Evolutionary conservation across 768 basidiomycete species (phyloP).

Genomic region (Lyophyllum semitale): DNA sequence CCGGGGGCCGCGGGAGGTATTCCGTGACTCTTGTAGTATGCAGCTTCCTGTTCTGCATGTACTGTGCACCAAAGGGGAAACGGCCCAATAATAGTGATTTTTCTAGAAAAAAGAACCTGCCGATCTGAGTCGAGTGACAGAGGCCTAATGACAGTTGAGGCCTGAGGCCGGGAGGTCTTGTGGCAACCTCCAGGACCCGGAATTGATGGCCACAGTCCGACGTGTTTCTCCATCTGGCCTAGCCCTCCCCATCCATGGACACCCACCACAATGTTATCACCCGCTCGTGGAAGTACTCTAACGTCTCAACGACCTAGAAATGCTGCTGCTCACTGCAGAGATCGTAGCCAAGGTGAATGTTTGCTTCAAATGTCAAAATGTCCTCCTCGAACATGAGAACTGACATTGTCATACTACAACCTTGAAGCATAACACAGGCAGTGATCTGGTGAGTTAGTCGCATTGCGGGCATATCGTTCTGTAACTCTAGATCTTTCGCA

Average conservation of each 20-base stretch:
- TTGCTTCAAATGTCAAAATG: background rate
- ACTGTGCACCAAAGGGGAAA: too few relatives aligned
- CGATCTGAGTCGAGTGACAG: too few relatives aligned
- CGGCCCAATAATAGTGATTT: too few relatives aligned
- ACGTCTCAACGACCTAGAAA: background rate
- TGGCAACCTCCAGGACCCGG: too few relatives aligned
- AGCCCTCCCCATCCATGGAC: background rate
- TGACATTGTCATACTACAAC: too few relatives aligned
- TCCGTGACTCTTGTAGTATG: too few relatives aligned
- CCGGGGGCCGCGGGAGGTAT: too few relatives aligned
- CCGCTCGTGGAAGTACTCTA: background rate
- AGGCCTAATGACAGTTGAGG: too few relatives aligned
- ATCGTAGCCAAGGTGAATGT: constrained; percentile 13
- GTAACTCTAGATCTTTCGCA: background rate
- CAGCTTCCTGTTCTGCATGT: too few relatives aligned
- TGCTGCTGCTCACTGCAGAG: background rate
- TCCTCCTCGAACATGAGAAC: too few relatives aligned
- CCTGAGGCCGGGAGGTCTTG: too few relatives aligned
- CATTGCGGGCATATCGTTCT: background rate
- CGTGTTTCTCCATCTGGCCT: background rate
- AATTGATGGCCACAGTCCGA: background rate
- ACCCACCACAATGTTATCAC: background rate
- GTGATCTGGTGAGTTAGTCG: constrained; percentile 1
- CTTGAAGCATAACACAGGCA: constrained; percentile 4
- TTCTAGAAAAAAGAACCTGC: too few relatives aligned